Percentiles rank a stretch among this genome's conserved stretches.
Evolutionary conservation across 768 basidiomycete species (phyloP).

Genomic region (Suillus decipiens): DNA sequence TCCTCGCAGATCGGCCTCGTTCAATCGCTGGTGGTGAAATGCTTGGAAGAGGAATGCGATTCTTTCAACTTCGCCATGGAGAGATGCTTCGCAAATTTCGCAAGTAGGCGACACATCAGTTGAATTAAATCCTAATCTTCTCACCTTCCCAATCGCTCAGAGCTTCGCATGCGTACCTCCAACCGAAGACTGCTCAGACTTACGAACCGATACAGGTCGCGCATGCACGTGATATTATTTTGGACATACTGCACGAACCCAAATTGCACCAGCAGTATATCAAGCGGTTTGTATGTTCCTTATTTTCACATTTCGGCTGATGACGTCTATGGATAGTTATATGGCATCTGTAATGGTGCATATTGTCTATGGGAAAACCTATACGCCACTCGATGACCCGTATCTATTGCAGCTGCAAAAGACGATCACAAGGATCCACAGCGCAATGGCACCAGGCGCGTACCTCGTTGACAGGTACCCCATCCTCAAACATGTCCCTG

Average conservation of each 20-base stretch:
- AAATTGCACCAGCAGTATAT: constrained; percentile 25
- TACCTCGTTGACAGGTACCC: constrained; percentile 39
- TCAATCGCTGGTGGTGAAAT: too few relatives aligned
- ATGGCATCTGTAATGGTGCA: constrained; percentile 29
- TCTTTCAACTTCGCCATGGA: too few relatives aligned
- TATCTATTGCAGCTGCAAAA: constrained; percentile 30
- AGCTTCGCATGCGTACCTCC: constrained; percentile 54
- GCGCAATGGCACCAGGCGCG: constrained; percentile 33
- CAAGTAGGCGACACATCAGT: too few relatives aligned
- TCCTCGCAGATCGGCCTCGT: too few relatives aligned
- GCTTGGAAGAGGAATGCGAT: too few relatives aligned
- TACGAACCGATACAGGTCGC: constrained; percentile 49
- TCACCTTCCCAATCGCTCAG: constrained; percentile 31
- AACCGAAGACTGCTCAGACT: constrained; percentile 45
- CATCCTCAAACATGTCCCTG: constrained; percentile 50
- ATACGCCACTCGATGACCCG: constrained; percentile 19
- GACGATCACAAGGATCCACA: constrained; percentile 31
- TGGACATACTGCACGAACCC: constrained; percentile 26
- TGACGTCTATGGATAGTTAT: constrained; percentile 18
- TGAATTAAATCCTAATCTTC: too few relatives aligned
- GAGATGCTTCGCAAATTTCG: too few relatives aligned
- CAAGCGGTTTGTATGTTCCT: constrained; percentile 44
- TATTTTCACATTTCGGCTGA: background rate
- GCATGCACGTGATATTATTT: constrained; percentile 29
- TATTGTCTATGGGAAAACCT: constrained; percentile 31